Percentiles rank a stretch among this genome's conserved stretches.
These are phyloP conservation scores for Polychaeton citri DNA, from an alignment of 2,329 filamentous ascomycete genomes.

Conservation along the genomic window DNA sequence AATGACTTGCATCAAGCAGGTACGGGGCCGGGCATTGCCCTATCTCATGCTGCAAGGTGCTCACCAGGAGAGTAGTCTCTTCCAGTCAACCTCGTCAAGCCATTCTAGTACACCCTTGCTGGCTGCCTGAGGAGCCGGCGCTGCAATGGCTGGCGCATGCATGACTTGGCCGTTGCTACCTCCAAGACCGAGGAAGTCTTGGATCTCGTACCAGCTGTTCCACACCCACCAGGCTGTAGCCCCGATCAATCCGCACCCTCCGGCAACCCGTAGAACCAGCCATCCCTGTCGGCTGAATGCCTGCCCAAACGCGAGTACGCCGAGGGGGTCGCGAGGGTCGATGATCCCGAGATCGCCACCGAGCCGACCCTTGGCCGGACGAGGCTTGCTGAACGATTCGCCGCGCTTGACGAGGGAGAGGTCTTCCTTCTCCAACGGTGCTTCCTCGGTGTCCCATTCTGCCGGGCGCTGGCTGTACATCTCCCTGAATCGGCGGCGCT, in stretches of 20 bases:
- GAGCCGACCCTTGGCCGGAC: conserved; percentile 15
- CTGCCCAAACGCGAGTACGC: conserved; percentile 53
- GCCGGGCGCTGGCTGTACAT: conserved; percentile 41
- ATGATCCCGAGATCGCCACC: conserved; percentile 25
- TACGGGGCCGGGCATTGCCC: no score
- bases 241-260: conserved; percentile 60
- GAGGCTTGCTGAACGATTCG: conserved; percentile 2
- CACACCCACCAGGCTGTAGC: conserved; percentile 39
- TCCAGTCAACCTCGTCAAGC: neutral
- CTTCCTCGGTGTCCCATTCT: conserved; percentile 48
- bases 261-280: conserved; percentile 58
- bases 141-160: conserved; percentile 6
- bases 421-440: conserved; percentile 31
- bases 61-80: neutral
- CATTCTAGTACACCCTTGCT: neutral
- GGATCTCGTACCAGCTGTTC: conserved; percentile 19
- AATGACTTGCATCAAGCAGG: no score
- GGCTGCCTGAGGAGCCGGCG: conserved; percentile 1
- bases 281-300: conserved; percentile 48
- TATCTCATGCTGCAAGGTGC: no score
- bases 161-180: neutral
- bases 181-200: conserved; percentile 13
- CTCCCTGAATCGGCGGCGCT: conserved; percentile 57
- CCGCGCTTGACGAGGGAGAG: conserved; percentile 8
- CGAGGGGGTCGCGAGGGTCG: conserved; percentile 62